A percentile compares a stretch with the other conserved stretches of the same genome.
Evolutionary conservation across 352 stramenopile species (phyloP).

Genomic region (Globisporangium rhizosaccharum): DNA sequence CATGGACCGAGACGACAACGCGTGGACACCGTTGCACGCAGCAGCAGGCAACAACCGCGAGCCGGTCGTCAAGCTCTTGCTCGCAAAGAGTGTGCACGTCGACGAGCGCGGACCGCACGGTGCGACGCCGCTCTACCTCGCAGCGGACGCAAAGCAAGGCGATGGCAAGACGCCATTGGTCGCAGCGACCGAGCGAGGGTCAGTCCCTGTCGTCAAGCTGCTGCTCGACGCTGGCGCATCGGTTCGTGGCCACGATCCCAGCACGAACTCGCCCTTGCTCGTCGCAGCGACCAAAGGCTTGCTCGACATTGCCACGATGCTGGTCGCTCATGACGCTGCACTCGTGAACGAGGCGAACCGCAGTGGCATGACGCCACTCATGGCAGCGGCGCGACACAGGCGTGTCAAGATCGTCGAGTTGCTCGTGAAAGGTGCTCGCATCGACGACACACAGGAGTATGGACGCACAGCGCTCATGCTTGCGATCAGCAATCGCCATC

Average conservation of each 20-base stretch:
- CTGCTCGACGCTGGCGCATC: not conserved
- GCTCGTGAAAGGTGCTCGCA: not conserved
- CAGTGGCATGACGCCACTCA: not conserved
- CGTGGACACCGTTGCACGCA: slow-evolving; percentile 1
- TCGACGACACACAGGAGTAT: not conserved
- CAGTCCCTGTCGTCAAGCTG: not conserved
- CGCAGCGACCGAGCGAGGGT: not conserved
- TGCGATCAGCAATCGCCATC: not conserved
- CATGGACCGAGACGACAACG: not conserved
- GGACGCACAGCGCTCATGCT: slow-evolving; percentile 6
- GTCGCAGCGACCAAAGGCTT: not conserved
- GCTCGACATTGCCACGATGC: not conserved
- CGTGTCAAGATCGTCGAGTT: slow-evolving; percentile 1
- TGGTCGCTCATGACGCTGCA: not conserved
- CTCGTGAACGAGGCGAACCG: not conserved
- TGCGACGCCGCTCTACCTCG: slow-evolving; percentile 3
- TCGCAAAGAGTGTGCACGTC: not conserved
- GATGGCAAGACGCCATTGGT: slow-evolving; percentile 3
- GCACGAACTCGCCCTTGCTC: not conserved
- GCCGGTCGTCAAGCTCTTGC: not conserved
- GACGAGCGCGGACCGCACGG: not conserved
- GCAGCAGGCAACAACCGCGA: slow-evolving; percentile 2
- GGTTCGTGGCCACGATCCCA: not conserved
- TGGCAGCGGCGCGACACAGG: slow-evolving; percentile 2
- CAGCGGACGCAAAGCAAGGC: not conserved